Evolutionary conservation across 2,329 filamentous ascomycete species (phyloP), one percentile per base, ranked within the genome.

Genomic region (Fusarium sarcochroum): DNA sequence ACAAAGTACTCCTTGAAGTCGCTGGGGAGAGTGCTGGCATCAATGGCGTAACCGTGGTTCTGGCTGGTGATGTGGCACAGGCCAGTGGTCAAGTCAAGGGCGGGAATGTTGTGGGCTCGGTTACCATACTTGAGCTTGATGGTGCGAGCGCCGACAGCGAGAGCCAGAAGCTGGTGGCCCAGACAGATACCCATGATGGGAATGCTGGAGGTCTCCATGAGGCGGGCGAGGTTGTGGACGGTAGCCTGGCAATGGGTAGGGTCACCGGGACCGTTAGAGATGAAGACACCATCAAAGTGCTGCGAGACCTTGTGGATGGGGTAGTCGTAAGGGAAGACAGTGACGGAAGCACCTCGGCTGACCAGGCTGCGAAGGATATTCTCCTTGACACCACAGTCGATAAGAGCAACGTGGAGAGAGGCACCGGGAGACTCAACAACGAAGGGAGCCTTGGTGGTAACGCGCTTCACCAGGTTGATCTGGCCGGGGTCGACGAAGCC

Each of bases 41-140:
- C 95, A 62, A 99, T 93, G 42, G 95, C 96, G 76, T 98, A 99
- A 67, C 96, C 96, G 83, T 98, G 96, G 85, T 98, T 98, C 86
- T 99, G 96, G 80, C 91, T 94, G 61, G 95, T 98, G 81, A 98
- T 98, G 85, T 98, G 95, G 89, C 96, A 98, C 81, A 95, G 93
- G 59, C 96, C 95, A 37, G 95, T 98, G 64, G 93, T 97, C 79
- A 98, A 86, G 79, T 98, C 95, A 60, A 98, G 85, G 63, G 94
- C 94, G 10, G 96, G 96, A 75, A 98, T 98, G 86, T 99, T 99
- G 87, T 98, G 96, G 18, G 94, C 96, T 73, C 96, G 92, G 88
- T 99, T 99, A 77, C 96, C 96, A 81, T 98, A 99, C 89, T 98
- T 98, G 82, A 99, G 89, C 89, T 98, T 98, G 83, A 97, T 91